Evolutionary conservation across 441 rosid species (phyloP).

Genomic region (Lepidium campestre): DNA sequence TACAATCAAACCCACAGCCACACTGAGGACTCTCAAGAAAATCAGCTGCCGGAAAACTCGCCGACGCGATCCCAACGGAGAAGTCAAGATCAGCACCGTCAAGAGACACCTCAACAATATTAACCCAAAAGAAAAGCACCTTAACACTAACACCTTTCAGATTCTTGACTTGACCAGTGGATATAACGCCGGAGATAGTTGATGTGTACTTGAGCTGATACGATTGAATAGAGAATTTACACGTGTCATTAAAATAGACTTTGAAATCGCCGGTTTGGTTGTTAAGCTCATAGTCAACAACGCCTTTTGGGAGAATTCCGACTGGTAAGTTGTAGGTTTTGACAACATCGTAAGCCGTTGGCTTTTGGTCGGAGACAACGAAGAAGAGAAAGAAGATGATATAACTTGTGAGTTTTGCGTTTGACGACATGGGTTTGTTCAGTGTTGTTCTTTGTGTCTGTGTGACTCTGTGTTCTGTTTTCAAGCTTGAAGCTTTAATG

Average conservation of each 20-base stretch:
- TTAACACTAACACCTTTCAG: constrained; percentile 67
- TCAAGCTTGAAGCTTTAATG: neutral
- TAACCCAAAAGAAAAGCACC: constrained; percentile 61
- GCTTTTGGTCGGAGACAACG: neutral
- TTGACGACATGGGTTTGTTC: constrained; percentile 8
- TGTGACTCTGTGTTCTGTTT: neutral
- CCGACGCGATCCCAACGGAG: constrained; percentile 72
- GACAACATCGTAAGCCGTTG: constrained; percentile 45
- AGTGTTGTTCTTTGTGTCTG: neutral
- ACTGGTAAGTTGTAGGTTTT: constrained; percentile 39
- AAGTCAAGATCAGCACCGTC: constrained; percentile 47
- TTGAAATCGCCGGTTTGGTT: constrained; percentile 42
- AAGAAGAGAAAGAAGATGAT: neutral
- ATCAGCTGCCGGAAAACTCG: constrained; percentile 44
- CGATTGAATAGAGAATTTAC: constrained; percentile 52
- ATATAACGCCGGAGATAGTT: constrained; percentile 44
- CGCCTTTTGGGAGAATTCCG: constrained; percentile 64
- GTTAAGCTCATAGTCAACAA: constrained; percentile 42
- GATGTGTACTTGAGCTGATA: constrained; percentile 52
- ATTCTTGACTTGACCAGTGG: constrained; percentile 35
- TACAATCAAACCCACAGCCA: constrained; percentile 71
- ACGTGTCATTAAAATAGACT: constrained; percentile 45
- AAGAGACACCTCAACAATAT: constrained; percentile 51
- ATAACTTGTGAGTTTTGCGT: neutral
- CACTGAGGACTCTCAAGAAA: constrained; percentile 67